These are phyloP conservation scores for Lachancea sp. DNA, from an alignment of 805 yeast species.

Conservation along the genomic window DNA sequence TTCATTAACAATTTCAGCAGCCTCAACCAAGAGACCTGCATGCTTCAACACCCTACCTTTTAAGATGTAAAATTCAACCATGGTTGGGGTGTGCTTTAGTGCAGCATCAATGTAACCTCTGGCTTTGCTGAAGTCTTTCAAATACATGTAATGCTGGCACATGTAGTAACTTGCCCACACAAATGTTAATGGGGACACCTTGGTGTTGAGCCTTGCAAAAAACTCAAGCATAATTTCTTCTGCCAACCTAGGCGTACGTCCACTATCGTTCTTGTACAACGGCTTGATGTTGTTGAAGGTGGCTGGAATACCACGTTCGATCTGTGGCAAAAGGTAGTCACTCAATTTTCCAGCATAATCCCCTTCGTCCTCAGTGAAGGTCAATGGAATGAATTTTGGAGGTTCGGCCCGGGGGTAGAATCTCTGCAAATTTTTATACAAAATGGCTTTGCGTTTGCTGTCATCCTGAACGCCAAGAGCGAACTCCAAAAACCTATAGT, in stretches of 20 bases:
- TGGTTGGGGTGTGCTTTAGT: constrained; percentile 68
- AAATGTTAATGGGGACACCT: constrained; percentile 32
- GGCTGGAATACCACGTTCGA: constrained; percentile 82
- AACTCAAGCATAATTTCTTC: constrained; percentile 50
- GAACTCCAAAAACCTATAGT: constrained; percentile 61
- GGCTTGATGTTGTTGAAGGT: constrained; percentile 83
- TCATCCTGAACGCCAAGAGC: constrained; percentile 47
- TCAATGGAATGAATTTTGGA: constrained; percentile 69
- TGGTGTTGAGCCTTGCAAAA: constrained; percentile 29
- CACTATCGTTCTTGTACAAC: constrained; percentile 47
- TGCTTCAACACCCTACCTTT: constrained; percentile 80
- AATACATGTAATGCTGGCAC: constrained; percentile 65
- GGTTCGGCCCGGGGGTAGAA: constrained; percentile 84
- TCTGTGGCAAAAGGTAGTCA: constrained; percentile 52
- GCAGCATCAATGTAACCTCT: constrained; percentile 53
- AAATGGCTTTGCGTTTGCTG: constrained; percentile 43
- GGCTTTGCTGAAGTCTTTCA: constrained; percentile 51
- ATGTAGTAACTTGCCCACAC: constrained; percentile 71
- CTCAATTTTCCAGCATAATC: constrained; percentile 40
- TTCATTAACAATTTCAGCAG: constrained; percentile 57
- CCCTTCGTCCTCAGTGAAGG: constrained; percentile 52
- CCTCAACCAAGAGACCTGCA: constrained; percentile 51
- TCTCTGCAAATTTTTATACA: constrained; percentile 58
- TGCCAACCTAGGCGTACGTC: constrained; percentile 37
- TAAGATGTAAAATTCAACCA: constrained; percentile 73